Evolutionary conservation across 2,329 filamentous ascomycete genomes (phyloP).

Genomic region (Fusarium sulawesiense): DNA sequence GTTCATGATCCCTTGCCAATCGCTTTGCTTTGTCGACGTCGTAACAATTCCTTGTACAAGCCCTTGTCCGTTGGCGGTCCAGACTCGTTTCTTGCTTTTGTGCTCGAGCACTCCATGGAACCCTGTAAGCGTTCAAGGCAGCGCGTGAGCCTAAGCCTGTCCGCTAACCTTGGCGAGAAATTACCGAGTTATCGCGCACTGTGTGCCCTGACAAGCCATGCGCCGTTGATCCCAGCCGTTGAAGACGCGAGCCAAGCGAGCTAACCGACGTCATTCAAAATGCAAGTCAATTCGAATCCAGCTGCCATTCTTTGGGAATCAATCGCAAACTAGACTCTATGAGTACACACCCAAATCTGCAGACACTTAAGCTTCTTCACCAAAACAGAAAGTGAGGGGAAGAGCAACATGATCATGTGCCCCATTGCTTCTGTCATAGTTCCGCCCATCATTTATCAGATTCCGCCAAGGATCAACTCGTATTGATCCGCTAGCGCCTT

Average conservation of each 20-base stretch:
- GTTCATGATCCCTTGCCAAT: neutral
- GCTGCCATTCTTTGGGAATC: neutral
- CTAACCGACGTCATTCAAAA: neutral
- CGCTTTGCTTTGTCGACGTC: neutral
- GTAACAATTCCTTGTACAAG: neutral
- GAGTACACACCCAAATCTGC: neutral
- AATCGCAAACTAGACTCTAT: constrained; percentile 29
- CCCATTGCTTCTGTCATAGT: neutral
- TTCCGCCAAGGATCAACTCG: constrained; percentile 7
- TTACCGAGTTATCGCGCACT: neutral
- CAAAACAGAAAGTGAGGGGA: constrained; percentile 5
- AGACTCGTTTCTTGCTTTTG: neutral
- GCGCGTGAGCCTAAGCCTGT: neutral
- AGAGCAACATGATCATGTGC: constrained; percentile 16
- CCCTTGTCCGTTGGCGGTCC: neutral
- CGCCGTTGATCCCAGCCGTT: neutral
- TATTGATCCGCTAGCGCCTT: neutral
- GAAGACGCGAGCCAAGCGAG: neutral
- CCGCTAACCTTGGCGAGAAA: neutral
- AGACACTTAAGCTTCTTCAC: constrained; percentile 14
- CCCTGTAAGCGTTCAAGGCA: neutral
- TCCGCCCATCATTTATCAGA: constrained; percentile 15
- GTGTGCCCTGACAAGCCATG: neutral
- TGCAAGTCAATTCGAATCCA: neutral
- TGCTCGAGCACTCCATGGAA: neutral